phyloP scores from a whole-genome alignment of 2,329 filamentous ascomycete species.

The Chaetomium strumarium region DNA sequence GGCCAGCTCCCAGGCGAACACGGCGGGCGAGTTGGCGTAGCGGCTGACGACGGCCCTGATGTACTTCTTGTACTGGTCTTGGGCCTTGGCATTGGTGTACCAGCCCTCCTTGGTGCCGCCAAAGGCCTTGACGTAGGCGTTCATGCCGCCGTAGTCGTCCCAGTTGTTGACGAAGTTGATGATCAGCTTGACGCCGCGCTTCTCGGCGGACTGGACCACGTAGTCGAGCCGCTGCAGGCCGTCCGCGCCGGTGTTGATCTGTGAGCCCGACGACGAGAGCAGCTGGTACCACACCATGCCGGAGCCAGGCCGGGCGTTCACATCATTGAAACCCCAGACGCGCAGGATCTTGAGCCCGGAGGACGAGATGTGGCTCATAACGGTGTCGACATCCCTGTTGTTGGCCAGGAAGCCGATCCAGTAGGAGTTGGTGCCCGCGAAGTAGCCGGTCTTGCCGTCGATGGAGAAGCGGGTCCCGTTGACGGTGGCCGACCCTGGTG shows the following conservation, averaged over 20 bases:
- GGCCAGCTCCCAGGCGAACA: conserved; percentile 48
- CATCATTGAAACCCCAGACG: conserved; percentile 60
- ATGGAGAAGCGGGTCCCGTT: conserved; percentile 33
- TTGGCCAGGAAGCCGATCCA: conserved; percentile 49
- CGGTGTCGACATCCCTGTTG: conserved; percentile 49
- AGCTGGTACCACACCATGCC: conserved; percentile 48
- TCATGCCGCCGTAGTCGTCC: conserved; percentile 61
- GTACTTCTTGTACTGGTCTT: conserved; percentile 47
- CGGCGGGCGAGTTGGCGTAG: conserved; percentile 39
- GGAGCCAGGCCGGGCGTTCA: conserved; percentile 33
- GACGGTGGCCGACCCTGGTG: conserved; percentile 13
- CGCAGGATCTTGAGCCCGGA: conserved; percentile 53
- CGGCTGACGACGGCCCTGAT: conserved; percentile 40
- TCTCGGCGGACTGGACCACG: conserved; percentile 55
- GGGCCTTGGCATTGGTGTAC: conserved; percentile 45
- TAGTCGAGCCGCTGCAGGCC: conserved; percentile 61
- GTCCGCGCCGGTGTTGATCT: conserved; percentile 58
- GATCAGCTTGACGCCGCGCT: conserved; percentile 56
- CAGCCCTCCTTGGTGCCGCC: conserved; percentile 47
- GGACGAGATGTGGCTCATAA: conserved; percentile 41
- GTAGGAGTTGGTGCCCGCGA: conserved; percentile 50
- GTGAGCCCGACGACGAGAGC: conserved; percentile 43
- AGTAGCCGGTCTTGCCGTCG: conserved; percentile 41
- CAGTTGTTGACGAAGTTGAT: conserved; percentile 65
- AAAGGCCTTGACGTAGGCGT: conserved; percentile 50